Evolutionary conservation across 1,139 yeast genomes (phyloP), one percentile per base, ranked within the genome.

Genomic region (Taphrina pruni): DNA sequence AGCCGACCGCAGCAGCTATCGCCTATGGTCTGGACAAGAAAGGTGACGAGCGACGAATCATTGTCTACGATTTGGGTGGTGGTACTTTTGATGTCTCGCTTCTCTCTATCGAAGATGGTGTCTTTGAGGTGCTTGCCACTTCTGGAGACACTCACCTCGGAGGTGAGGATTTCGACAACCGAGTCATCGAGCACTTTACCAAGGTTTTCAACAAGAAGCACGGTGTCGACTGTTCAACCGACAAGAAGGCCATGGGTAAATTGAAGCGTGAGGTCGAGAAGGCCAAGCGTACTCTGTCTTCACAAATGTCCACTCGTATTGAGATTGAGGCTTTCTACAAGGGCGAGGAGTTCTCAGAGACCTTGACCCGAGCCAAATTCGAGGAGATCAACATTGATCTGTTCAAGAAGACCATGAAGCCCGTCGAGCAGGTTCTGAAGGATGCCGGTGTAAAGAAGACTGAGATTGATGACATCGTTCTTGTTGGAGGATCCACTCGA

Each of bases 1-100:
- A 93, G 84, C 98, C 98, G 73, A 93, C 98, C 70, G 98, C 98
- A 65, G 97, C 98, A 72, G 97, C 97, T 71, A 91, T 93, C 80
- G 98, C 98, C 72, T 93, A 93, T 82, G 98, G 98, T 75, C 86
- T 93, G 77, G 97, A 93, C 82, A 89, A 90, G 81, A 84, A 89
- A 73, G 93, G 89, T 76, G 91, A 88, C 75, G 94, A 90, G 82
- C 88, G 88, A 79, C 95, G 90, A 83, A 90, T 91, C 76, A 87
- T 91, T 78, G 96, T 91, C 73, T 92, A 90, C 83, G 97, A 92
- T 83, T 86, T 92, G 77, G 97, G 97, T 86, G 97, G 80, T 72
- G 97, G 97, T 84, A 90, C 97, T 77, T 90, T 90, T 78, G 97
- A 90, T 86, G 96, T 90, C 74, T 90, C 97, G 56, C 83, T 90